Percentiles rank a stretch among this genome's conserved stretches.
Evolutionary conservation across 306 rosid genomes (phyloP).

Genomic region (Cajanus cajan): DNA sequence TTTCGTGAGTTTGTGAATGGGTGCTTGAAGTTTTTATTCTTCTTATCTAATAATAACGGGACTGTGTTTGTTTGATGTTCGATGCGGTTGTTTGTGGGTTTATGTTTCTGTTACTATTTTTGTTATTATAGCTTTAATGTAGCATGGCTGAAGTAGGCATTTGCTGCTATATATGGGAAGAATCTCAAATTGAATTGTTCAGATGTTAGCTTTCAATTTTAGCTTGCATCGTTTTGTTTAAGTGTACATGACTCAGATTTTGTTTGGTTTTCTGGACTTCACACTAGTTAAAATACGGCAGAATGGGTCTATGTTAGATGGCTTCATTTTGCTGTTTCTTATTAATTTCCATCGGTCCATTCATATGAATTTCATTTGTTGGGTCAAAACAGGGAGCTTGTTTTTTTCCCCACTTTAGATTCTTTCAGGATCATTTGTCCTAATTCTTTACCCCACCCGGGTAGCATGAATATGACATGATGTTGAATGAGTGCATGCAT

Average conservation of each 20-base stretch:
- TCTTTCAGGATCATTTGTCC: neutral
- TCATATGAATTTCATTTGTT: neutral
- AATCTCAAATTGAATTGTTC: constrained; percentile 7
- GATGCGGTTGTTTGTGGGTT: neutral
- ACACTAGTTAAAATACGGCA: neutral
- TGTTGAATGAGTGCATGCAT: neutral
- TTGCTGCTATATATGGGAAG: neutral
- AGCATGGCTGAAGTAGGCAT: neutral
- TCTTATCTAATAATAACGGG: neutral
- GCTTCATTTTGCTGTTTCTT: neutral
- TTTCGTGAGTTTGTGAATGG: neutral
- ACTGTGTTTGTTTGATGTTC: neutral
- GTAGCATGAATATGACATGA: neutral
- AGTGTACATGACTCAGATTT: too few species aligned
- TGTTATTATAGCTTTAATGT: neutral
- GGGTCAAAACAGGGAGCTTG: neutral
- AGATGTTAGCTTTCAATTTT: constrained; percentile 12
- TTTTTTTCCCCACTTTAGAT: neutral
- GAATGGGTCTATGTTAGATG: too few species aligned
- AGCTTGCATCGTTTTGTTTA: too few species aligned
- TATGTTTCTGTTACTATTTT: neutral
- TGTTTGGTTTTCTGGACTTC: neutral
- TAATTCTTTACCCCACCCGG: neutral
- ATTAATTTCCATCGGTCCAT: neutral
- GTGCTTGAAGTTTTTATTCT: neutral